phyloP scores from a whole-genome alignment of 2,329 filamentous ascomycete genomes.

The Microdochium paspali region DNA sequence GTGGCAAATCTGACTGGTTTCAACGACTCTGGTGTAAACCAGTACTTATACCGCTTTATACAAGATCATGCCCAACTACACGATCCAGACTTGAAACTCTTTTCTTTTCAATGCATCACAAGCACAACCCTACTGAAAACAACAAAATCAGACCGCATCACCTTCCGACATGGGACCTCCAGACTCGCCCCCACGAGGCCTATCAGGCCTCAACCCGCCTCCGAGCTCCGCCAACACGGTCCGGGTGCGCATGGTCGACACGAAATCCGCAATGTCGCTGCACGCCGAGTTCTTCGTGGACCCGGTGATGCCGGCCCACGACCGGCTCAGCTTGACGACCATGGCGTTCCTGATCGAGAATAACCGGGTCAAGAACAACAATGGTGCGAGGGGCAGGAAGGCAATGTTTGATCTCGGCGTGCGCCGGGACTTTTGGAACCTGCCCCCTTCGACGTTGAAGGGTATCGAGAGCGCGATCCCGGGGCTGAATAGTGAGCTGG shows the following conservation, averaged over 20 bases:
- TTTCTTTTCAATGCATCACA: no score
- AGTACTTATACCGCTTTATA: no score
- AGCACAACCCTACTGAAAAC: no score
- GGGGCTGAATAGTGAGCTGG: constrained; percentile 1
- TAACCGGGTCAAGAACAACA: constrained; percentile 7
- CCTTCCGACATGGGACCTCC: no score
- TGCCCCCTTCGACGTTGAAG: constrained; percentile 6
- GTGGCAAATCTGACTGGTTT: no score
- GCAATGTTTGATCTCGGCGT: constrained; percentile 14
- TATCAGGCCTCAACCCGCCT: background rate
- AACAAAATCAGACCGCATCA: no score
- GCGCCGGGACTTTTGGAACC: constrained; percentile 15
- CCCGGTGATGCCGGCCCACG: background rate
- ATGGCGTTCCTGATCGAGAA: constrained; percentile 13
- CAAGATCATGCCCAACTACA: no score
- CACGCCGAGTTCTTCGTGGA: background rate
- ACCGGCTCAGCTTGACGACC: background rate
- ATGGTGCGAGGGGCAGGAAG: no score
- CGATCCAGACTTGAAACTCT: no score
- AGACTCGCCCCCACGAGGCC: background rate
- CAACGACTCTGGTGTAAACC: no score
- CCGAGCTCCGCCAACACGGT: background rate
- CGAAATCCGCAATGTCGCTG: background rate
- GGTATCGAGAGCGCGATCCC: constrained; percentile 1
- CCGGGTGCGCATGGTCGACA: background rate